Percentiles rank a stretch among this genome's conserved stretches.
Conservation (phyloP, 345 rosid species). For the Mangifera indica region DNA sequence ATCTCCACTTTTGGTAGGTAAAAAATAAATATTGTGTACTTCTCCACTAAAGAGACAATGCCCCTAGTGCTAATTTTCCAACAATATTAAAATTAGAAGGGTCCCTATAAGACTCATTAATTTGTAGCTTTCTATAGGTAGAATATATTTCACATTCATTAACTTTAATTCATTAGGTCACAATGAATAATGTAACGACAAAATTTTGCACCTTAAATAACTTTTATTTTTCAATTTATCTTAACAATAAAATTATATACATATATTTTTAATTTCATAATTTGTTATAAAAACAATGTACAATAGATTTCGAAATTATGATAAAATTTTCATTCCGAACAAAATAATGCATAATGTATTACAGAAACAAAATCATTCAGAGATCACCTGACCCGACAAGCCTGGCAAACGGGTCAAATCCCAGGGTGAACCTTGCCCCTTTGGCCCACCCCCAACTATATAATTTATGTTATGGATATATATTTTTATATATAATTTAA, state of each 20-base stretch:
- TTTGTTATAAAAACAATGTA: too few species aligned
- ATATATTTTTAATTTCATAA: too few species aligned
- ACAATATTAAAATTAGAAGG: background rate
- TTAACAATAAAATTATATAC: too few species aligned
- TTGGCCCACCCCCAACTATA: constrained; percentile 1
- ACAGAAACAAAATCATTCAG: too few species aligned
- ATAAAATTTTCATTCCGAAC: too few species aligned
- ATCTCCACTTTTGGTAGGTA: constrained; percentile 14
- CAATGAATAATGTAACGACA: background rate
- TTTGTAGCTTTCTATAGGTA: background rate
- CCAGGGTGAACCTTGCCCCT: constrained; percentile 6
- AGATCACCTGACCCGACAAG: constrained; percentile 20
- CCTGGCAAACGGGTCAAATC: constrained; percentile 14
- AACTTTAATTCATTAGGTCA: background rate
- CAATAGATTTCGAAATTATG: too few species aligned
- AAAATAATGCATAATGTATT: too few species aligned
- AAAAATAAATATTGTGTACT: background rate
- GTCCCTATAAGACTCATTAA: background rate
- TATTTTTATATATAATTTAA: too few species aligned
- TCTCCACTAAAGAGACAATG: background rate
- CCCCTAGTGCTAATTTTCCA: background rate
- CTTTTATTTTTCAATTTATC: constrained; percentile 9
- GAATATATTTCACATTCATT: constrained; percentile 6
- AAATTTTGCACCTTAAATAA: background rate
- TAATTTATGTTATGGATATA: too few species aligned